phyloP scores from a whole-genome alignment of 208 protist genomes.

The Paratrypanosoma confusum region DNA sequence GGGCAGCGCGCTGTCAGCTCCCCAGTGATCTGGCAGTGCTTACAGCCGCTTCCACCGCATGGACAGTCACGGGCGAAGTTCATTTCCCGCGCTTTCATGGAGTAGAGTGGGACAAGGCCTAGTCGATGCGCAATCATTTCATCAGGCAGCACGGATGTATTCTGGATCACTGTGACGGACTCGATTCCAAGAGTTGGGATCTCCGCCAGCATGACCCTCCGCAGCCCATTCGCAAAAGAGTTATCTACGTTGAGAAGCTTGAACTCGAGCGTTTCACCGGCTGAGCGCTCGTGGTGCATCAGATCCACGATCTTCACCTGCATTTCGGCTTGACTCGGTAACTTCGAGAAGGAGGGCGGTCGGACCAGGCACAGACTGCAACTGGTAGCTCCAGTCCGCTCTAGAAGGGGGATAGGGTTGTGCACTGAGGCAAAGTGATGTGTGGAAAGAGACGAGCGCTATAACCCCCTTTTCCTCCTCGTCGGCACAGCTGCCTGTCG shows the following conservation, averaged over 20 bases:
- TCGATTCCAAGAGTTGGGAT: conserved; percentile 98
- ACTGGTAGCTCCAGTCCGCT: too few relatives aligned
- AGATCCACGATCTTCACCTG: conserved; percentile 74
- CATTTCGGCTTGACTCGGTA: too few relatives aligned
- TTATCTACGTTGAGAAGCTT: conserved; percentile 81
- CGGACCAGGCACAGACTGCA: too few relatives aligned
- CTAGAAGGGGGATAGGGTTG: too few relatives aligned
- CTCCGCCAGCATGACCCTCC: conserved; percentile 98
- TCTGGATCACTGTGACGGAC: conserved; percentile 90
- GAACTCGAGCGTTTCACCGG: conserved; percentile 85
- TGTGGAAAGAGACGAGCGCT: too few relatives aligned
- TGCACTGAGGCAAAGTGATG: too few relatives aligned
- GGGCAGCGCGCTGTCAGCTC: conserved; percentile 74
- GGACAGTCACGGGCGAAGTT: conserved; percentile 77
- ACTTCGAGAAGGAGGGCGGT: too few relatives aligned
- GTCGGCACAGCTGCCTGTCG: too few relatives aligned
- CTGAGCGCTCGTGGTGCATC: conserved; percentile 54
- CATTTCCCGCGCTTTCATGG: conserved; percentile 71
- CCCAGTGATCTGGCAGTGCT: conserved; percentile 79
- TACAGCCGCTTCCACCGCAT: conserved; percentile 69
- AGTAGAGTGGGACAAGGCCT: conserved; percentile 95
- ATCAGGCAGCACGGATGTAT: conserved; percentile 96
- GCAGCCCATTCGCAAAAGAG: conserved; percentile 94
- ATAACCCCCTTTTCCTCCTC: too few relatives aligned
- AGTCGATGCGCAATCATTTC: conserved; percentile 99